Conservation (phyloP, 192 early-diverging fungal genomes). For the Mortierella claussenii region DNA sequence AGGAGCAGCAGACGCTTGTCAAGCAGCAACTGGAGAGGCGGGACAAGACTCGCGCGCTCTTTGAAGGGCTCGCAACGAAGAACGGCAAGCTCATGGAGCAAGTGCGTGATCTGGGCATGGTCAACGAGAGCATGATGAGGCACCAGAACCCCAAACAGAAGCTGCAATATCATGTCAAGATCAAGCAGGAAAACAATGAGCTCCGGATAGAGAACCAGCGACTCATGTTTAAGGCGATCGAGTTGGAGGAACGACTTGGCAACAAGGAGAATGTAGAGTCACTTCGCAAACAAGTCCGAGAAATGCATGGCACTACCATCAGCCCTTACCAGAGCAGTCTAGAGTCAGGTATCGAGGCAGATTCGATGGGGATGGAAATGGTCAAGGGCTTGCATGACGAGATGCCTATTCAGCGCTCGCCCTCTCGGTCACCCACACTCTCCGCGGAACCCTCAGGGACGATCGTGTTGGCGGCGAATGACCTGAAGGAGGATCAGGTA, state of each 20-base stretch:
- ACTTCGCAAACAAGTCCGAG: conserved; percentile 38
- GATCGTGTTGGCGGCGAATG: background rate
- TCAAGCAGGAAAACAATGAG: conserved; percentile 57
- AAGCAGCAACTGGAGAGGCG: conserved; percentile 28
- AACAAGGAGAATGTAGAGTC: conserved; percentile 53
- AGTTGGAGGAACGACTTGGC: conserved; percentile 44
- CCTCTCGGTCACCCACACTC: conserved; percentile 24
- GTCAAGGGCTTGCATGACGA: conserved; percentile 18
- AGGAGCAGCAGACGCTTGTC: conserved; percentile 31
- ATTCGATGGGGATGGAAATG: conserved; percentile 19
- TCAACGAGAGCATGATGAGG: conserved; percentile 50
- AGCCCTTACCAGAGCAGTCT: conserved; percentile 14
- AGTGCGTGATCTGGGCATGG: conserved; percentile 39
- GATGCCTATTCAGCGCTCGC: conserved; percentile 12
- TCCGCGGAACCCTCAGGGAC: conserved; percentile 15
- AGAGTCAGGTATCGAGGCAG: conserved; percentile 2
- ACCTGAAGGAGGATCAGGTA: background rate
- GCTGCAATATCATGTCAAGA: conserved; percentile 57
- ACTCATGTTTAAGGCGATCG: conserved; percentile 48
- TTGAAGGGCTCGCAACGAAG: conserved; percentile 47
- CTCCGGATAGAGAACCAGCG: conserved; percentile 54
- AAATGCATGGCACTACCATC: conserved; percentile 41
- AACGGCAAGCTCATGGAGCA: conserved; percentile 53
- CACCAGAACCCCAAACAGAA: conserved; percentile 55
- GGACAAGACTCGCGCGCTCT: conserved; percentile 37